These are phyloP conservation scores for Cutaneotrichosporon sp. DNA, from an alignment of 1,284 basidiomycete genomes.

Conservation along the genomic window DNA sequence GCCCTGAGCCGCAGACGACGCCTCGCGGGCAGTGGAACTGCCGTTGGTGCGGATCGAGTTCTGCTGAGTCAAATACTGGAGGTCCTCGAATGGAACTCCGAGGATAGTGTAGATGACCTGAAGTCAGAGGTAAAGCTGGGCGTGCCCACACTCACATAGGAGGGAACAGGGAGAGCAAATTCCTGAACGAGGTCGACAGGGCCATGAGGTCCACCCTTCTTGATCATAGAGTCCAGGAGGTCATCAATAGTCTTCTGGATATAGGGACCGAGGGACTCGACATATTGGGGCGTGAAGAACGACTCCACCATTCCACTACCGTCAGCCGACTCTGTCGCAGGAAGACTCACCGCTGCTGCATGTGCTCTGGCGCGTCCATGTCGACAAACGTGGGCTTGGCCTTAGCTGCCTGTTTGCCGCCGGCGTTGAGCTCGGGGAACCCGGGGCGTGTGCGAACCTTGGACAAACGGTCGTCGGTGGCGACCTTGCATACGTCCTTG, in stretches of 20 bases:
- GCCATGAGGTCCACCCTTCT: not conserved
- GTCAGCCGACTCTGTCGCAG: not conserved
- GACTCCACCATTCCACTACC: conserved; percentile 7
- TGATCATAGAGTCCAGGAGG: conserved; percentile 6
- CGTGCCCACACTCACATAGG: conserved; percentile 1
- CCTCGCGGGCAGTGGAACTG: conserved; percentile 6
- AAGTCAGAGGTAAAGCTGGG: not conserved
- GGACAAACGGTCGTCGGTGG: conserved; percentile 10
- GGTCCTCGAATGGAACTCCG: conserved; percentile 11
- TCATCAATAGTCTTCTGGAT: conserved; percentile 9
- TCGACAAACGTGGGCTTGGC: conserved; percentile 14
- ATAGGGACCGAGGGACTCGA: conserved; percentile 4
- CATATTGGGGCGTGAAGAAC: conserved; percentile 6
- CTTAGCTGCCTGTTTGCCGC: conserved; percentile 11
- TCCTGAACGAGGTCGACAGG: conserved; percentile 8
- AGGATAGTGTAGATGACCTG: conserved; percentile 15
- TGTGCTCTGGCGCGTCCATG: conserved; percentile 15
- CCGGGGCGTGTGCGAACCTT: conserved; percentile 14
- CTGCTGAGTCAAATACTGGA: conserved; percentile 11
- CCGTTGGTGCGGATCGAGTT: conserved; percentile 12
- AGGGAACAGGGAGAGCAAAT: conserved; percentile 12
- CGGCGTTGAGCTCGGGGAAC: conserved; percentile 18
- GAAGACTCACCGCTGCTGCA: conserved; percentile 5
- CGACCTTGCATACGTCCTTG: conserved; percentile 8
- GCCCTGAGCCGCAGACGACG: conserved; percentile 1